Conservation (phyloP, 2,329 filamentous ascomycete genomes). For the Aspergillus fumigatiaffinis region DNA sequence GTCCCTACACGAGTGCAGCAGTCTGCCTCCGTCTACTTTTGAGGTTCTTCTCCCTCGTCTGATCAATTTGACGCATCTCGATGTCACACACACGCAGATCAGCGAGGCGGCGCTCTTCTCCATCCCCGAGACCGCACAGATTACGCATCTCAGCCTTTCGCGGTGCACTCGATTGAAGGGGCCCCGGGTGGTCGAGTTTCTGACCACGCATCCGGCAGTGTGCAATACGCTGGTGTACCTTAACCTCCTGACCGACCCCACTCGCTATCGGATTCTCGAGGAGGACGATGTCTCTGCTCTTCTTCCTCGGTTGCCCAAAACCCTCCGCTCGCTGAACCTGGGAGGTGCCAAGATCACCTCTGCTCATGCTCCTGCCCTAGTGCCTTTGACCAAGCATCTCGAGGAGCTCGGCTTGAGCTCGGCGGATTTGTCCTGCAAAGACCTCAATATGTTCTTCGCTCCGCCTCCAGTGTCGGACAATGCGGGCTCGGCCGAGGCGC, state of each 20-base stretch:
- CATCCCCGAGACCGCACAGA: conserved; percentile 65
- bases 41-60: conserved; percentile 69
- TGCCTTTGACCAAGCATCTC: conserved; percentile 64
- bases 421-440: conserved; percentile 58
- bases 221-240: conserved; percentile 63
- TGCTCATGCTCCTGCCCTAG: conserved; percentile 60
- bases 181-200: conserved; percentile 64
- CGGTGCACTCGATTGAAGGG: conserved; percentile 70
- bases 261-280: conserved; percentile 67
- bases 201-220: conserved; percentile 67
- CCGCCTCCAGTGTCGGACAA: conserved; percentile 8
- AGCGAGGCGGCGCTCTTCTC: conserved; percentile 66
- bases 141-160: conserved; percentile 74
- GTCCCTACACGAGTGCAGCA: conserved; percentile 75
- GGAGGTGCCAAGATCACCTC: conserved; percentile 68
- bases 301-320: conserved; percentile 61
- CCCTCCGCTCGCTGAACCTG: conserved; percentile 69
- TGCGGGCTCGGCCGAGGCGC: conserved; percentile 15
- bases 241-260: conserved; percentile 68
- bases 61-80: conserved; percentile 66
- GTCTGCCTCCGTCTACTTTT: conserved; percentile 63
- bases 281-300: conserved; percentile 62
- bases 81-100: conserved; percentile 73
- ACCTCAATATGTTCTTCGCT: conserved; percentile 63
- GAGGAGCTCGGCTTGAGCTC: conserved; percentile 74